phyloP scores from a whole-genome alignment of 140 eudicot genomes.

The Ambrosia hybrid region DNA sequence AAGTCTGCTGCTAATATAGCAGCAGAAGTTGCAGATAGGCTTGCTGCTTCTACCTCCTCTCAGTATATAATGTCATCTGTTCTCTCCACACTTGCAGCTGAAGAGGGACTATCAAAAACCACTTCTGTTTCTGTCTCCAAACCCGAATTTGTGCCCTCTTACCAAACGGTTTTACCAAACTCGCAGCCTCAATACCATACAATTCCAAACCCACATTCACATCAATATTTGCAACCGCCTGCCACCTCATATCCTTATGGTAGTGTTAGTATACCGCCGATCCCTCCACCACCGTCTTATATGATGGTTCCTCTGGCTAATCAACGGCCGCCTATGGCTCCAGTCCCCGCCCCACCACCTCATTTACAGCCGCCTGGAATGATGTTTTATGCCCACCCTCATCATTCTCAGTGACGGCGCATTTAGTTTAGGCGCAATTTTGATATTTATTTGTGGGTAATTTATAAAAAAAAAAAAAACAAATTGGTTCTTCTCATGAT shows the following conservation, averaged over 20 bases:
- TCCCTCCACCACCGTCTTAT: conserved; percentile 67
- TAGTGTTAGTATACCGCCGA: conserved; percentile 37
- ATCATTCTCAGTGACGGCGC: conserved; percentile 49
- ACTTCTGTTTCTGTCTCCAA: conserved; percentile 43
- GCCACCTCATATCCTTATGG: conserved; percentile 44
- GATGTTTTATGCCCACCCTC: conserved; percentile 63
- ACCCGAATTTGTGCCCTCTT: conserved; percentile 43
- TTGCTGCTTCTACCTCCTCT: conserved; percentile 86
- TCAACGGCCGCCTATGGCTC: conserved; percentile 35
- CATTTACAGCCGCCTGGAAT: conserved; percentile 45
- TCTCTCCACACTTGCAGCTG: conserved; percentile 86
- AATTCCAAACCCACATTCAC: conserved; percentile 45
- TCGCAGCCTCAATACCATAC: conserved; percentile 62
- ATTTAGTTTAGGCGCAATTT: conserved; percentile 23
- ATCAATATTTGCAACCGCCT: conserved; percentile 60
- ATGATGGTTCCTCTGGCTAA: conserved; percentile 74
- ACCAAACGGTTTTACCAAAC: conserved; percentile 51
- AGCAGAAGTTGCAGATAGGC: conserved; percentile 88
- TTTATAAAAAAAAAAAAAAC: background rate
- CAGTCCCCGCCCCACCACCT: conserved; percentile 43
- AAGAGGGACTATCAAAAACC: conserved; percentile 57
- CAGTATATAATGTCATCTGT: conserved; percentile 84
- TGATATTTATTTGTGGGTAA: conserved; percentile 23
- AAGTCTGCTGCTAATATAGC: conserved; percentile 75
- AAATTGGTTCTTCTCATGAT: conserved; percentile 3